Evolutionary conservation across 2,329 filamentous ascomycete genomes (phyloP).

Genomic region (Fusarium mexicanum): DNA sequence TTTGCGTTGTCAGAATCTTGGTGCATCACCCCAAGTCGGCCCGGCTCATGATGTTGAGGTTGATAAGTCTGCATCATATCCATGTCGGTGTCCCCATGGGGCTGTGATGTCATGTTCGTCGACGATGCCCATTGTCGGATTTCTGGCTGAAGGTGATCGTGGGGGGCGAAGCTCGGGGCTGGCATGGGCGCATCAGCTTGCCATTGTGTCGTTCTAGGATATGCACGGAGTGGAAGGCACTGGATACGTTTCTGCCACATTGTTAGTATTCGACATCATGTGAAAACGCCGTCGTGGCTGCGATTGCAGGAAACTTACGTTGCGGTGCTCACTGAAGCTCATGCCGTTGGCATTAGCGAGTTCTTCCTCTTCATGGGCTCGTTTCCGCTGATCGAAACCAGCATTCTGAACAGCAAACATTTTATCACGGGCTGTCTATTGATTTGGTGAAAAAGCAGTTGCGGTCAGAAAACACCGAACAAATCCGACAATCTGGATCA

Average conservation of each 20-base stretch:
- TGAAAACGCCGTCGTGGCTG: not conserved
- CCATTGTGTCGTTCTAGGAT: conserved; percentile 49
- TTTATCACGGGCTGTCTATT: conserved; percentile 17
- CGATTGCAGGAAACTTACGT: conserved; percentile 50
- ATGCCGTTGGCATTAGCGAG: conserved; percentile 48
- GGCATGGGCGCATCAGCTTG: conserved; percentile 49
- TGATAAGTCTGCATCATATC: conserved; percentile 59
- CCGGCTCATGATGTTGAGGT: conserved; percentile 15
- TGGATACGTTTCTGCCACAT: conserved; percentile 62
- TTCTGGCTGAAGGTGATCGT: conserved; percentile 49
- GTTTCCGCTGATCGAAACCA: conserved; percentile 54
- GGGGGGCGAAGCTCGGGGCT: conserved; percentile 52
- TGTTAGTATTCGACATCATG: conserved; percentile 34
- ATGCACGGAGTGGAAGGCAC: conserved; percentile 60
- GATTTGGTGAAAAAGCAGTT: conserved; percentile 5
- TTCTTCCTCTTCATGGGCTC: conserved; percentile 58
- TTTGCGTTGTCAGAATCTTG: conserved; percentile 43
- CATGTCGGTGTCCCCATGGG: conserved; percentile 54
- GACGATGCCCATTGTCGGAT: conserved; percentile 48
- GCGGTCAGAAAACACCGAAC: conserved; percentile 7
- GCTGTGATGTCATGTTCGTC: conserved; percentile 21
- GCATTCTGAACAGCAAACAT: conserved; percentile 51
- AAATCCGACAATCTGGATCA: conserved; percentile 12
- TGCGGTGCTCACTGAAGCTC: conserved; percentile 62
- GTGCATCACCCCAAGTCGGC: conserved; percentile 18